These are phyloP conservation scores for Benincasa hispida DNA, from an alignment of 306 rosid species.

Conservation along the genomic window DNA sequence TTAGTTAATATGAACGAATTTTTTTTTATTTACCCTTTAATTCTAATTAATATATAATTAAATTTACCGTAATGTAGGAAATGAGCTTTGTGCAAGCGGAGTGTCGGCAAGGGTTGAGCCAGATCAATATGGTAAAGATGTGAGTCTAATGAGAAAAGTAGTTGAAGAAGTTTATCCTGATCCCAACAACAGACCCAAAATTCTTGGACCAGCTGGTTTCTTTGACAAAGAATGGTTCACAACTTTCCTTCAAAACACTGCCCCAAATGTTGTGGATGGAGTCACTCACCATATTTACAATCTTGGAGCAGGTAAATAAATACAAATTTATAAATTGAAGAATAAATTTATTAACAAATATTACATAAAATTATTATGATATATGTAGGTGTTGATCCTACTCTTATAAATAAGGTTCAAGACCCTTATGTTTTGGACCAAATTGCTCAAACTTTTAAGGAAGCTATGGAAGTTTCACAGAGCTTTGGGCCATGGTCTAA, in stretches of 20 bases:
- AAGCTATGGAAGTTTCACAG: conserved; percentile 9
- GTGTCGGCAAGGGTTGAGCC: conserved; percentile 32
- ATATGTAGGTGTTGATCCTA: conserved; percentile 30
- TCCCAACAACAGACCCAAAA: conserved; percentile 31
- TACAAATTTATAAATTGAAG: no score
- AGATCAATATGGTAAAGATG: conserved; percentile 41
- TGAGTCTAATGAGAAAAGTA: conserved; percentile 18
- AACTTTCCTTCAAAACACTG: conserved; percentile 29
- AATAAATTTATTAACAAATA: no score
- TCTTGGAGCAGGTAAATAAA: conserved; percentile 52
- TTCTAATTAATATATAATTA: no score
- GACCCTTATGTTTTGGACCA: conserved; percentile 36
- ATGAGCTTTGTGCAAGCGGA: conserved; percentile 40
- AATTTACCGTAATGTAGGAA: conserved; percentile 17
- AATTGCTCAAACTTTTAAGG: conserved; percentile 28
- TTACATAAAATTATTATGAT: no score
- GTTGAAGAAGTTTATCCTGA: conserved; percentile 25
- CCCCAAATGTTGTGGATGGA: conserved; percentile 34
- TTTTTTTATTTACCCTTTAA: no score
- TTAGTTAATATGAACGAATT: no score
- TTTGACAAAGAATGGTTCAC: conserved; percentile 40
- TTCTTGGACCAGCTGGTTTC: conserved; percentile 58
- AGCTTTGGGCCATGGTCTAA: conserved; percentile 27
- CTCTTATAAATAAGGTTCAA: conserved; percentile 35
- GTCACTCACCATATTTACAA: conserved; percentile 61